Evolutionary conservation across 345 rosid genomes (phyloP), one percentile per base, ranked within the genome.

Genomic region (Viola odorata): DNA sequence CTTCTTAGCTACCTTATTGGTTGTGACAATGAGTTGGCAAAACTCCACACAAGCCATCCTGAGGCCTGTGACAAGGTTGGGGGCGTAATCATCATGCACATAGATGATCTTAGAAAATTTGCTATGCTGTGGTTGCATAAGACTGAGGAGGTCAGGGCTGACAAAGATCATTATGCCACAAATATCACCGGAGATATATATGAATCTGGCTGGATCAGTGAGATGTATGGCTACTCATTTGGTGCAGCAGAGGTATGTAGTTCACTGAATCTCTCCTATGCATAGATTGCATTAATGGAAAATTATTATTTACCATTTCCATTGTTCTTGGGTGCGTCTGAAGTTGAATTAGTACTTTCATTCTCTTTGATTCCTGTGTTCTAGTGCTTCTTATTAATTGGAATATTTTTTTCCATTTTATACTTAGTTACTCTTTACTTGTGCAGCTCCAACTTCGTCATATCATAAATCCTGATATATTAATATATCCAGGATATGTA

Each of bases 211-310:
- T 94, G 99, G 99, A 94, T 94, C 64, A 90, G 97, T 64, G 99
- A 94, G 74, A 94, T 94, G 99, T 94, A 94, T 63, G 99, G 99
- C 60, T 94, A 94, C 75, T 88, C 99, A 36, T 94, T 94, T 51
- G 99, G 91, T n/a, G 99, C 99, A 49, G 99, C 99, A 51, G 97
- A 94, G 99, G 97, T 89, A 82, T 53, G 32, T 23, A 39, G 16
- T 55, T 67, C 6, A 58, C 64, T 61, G 45, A 55, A 58, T 58
- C 50, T 36, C 42, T 50, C n/a, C 7, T 39, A 15, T 45, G 3
- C 8, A 13, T 57, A 45, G 10, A 32, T 42, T 23, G 32, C 32
- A 23, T 23, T 23, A 23, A 23, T 23, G 1, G 32, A 23, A 23
- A 23, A 2, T 23, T 23, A 23, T 23, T 23, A 23, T 50, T 9